A percentile compares a stretch with the other conserved stretches of the same genome.
phyloP scores from a whole-genome alignment of 306 rosid genomes.

The Geum urbanum region DNA sequence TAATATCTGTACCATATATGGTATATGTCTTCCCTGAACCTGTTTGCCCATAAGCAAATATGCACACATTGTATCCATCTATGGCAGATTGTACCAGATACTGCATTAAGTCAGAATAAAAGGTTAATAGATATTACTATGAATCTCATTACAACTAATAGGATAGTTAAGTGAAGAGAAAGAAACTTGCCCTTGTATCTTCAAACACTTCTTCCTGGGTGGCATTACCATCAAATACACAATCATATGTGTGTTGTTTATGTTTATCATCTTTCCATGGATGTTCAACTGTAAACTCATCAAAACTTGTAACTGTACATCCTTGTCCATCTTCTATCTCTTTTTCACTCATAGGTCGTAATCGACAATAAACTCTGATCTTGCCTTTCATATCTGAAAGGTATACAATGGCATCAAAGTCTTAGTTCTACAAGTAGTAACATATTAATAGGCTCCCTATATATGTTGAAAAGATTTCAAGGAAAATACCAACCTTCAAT shows the following conservation, averaged over 20 bases:
- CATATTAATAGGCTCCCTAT: not conserved
- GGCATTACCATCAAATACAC: conserved; percentile 65
- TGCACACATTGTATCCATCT: conserved; percentile 85
- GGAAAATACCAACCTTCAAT: conserved; percentile 63
- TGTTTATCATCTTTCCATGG: conserved; percentile 80
- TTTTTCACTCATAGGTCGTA: conserved; percentile 72
- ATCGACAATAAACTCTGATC: conserved; percentile 86
- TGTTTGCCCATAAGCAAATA: conserved; percentile 95
- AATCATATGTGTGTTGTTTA: conserved; percentile 80
- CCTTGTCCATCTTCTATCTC: conserved; percentile 58
- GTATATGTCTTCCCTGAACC: conserved; percentile 95
- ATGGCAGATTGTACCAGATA: conserved; percentile 90
- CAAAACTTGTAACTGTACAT: conserved; percentile 39
- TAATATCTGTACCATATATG: conserved; percentile 69
- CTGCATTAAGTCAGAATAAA: conserved; percentile 42
- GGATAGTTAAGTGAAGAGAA: conserved; percentile 12
- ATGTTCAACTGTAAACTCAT: conserved; percentile 92
- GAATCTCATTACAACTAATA: not conserved
- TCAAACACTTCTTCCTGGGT: conserved; percentile 81
- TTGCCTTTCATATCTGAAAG: conserved; percentile 98
- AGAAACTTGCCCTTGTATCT: conserved; percentile 82
- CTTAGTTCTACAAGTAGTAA: conserved; percentile 3
- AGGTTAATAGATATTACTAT: conserved; percentile 5
- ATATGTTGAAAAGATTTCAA: not conserved
- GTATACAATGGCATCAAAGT: conserved; percentile 6